A percentile compares a stretch with the other conserved stretches of the same genome.
These are phyloP conservation scores for Hansenula lynferdii DNA, from an alignment of 1,139 yeast species.

Conservation along the genomic window DNA sequence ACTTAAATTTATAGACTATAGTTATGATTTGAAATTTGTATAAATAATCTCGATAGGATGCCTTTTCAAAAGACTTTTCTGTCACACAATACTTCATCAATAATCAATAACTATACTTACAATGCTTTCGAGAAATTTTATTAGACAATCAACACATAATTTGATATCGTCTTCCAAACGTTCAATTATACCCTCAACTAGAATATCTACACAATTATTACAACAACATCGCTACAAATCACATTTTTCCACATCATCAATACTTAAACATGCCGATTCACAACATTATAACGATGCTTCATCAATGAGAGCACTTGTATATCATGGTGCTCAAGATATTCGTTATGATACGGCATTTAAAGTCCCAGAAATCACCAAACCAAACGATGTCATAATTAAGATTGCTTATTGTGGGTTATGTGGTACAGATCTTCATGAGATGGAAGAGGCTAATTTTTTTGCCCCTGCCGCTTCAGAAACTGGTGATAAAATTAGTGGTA, in stretches of 20 bases:
- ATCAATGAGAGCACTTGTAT: conserved; percentile 51
- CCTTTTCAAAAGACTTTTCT: too few species aligned
- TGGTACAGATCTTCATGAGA: conserved; percentile 56
- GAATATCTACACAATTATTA: not conserved
- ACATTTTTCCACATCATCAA: not conserved
- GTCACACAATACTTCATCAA: too few species aligned
- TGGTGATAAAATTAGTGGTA: conserved; percentile 29
- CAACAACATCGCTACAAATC: not conserved
- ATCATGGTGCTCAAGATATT: conserved; percentile 45
- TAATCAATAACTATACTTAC: too few species aligned
- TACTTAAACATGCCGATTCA: not conserved
- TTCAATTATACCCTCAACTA: not conserved
- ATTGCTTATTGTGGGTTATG: conserved; percentile 55
- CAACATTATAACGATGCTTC: not conserved
- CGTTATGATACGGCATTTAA: conserved; percentile 37
- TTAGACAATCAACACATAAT: not conserved
- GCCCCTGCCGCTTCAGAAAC: conserved; percentile 26
- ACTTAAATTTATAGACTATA: too few species aligned
- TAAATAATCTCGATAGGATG: too few species aligned
- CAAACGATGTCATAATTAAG: conserved; percentile 46
- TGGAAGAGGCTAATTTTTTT: conserved; percentile 46
- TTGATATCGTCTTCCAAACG: not conserved
- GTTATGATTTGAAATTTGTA: too few species aligned
- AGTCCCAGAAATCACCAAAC: conserved; percentile 39
- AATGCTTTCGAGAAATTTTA: not conserved